A percentile compares a stretch with the other conserved stretches of the same genome.
Conservation (phyloP, 2,329 filamentous ascomycete species). For the Alternaria sp. region DNA sequence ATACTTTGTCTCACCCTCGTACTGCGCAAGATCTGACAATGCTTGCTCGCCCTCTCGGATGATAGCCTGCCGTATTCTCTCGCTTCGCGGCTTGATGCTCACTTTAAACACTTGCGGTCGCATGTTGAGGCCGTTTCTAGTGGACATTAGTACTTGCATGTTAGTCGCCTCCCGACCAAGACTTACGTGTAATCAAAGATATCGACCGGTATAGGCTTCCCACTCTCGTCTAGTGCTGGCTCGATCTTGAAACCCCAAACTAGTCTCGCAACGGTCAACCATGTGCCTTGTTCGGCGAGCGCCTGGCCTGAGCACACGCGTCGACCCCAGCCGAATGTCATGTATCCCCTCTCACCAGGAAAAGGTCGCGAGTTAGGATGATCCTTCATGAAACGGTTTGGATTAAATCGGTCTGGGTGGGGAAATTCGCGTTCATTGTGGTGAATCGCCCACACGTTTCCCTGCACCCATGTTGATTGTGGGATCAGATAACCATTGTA, state of each 20-base stretch:
- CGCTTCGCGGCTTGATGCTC: slow-evolving; percentile 60
- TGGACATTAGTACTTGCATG: slow-evolving; percentile 9
- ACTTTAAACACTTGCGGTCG: slow-evolving; percentile 65
- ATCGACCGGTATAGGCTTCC: slow-evolving; percentile 61
- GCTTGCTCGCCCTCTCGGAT: slow-evolving; percentile 63
- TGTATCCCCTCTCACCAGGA: slow-evolving; percentile 59
- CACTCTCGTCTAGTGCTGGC: slow-evolving; percentile 52
- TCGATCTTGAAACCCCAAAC: slow-evolving; percentile 66
- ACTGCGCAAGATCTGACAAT: slow-evolving; percentile 60
- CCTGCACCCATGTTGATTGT: slow-evolving; percentile 50
- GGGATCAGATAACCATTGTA: slow-evolving; percentile 52
- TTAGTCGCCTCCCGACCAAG: background rate
- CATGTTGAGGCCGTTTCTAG: slow-evolving; percentile 66
- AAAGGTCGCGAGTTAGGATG: slow-evolving; percentile 41
- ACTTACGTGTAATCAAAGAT: slow-evolving; percentile 64
- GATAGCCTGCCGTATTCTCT: slow-evolving; percentile 60
- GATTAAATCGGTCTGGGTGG: slow-evolving; percentile 50
- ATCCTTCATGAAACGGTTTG: slow-evolving; percentile 39
- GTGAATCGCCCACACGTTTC: slow-evolving; percentile 55
- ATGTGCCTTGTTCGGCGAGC: slow-evolving; percentile 67
- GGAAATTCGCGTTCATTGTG: slow-evolving; percentile 50
- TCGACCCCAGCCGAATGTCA: slow-evolving; percentile 64
- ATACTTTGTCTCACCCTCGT: slow-evolving; percentile 66
- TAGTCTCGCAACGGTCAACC: slow-evolving; percentile 65
- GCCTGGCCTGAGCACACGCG: slow-evolving; percentile 67